Evolutionary conservation across 805 yeast genomes (phyloP).

Genomic region (Metschnikowia santaceciliae): DNA sequence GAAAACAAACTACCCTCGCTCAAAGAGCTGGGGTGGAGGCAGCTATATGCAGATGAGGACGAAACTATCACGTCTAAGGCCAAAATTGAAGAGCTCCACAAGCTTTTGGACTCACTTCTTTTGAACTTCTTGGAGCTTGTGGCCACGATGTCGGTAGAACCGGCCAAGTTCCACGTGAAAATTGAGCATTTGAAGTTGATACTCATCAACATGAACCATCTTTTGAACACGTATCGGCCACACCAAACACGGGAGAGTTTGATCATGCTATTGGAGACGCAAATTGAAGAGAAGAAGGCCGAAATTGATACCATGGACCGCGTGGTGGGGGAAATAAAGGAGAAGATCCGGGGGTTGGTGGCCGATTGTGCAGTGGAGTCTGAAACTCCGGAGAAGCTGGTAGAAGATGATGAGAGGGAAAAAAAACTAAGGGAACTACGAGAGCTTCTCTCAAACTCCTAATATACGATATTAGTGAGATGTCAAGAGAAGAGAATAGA

Average conservation of each 20-base stretch:
- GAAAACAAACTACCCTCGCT: constrained; percentile 74
- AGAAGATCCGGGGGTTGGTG: constrained; percentile 26
- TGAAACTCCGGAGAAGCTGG: neutral
- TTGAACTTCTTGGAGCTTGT: constrained; percentile 78
- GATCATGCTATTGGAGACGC: constrained; percentile 67
- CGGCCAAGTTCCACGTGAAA: constrained; percentile 54
- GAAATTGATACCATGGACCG: constrained; percentile 48
- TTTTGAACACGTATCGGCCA: constrained; percentile 87
- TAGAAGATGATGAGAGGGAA: neutral
- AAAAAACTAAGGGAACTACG: neutral
- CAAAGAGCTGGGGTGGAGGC: constrained; percentile 71
- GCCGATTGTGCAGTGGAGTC: neutral
- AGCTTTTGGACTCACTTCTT: constrained; percentile 71
- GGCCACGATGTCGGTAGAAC: constrained; percentile 72
- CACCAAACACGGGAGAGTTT: constrained; percentile 92
- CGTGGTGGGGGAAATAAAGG: constrained; percentile 38
- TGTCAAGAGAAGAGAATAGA: no score
- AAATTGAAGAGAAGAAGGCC: constrained; percentile 56
- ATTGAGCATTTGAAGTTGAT: constrained; percentile 77
- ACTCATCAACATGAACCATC: constrained; percentile 84
- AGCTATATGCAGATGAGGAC: constrained; percentile 52
- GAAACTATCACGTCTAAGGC: constrained; percentile 34
- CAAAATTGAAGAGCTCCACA: constrained; percentile 72
- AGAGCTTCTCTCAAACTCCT: neutral
- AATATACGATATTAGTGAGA: neutral